Percentiles rank a stretch among this genome's conserved stretches.
Conservation (phyloP, 75 land plant species). For the Chamaecyparis obtusa region DNA sequence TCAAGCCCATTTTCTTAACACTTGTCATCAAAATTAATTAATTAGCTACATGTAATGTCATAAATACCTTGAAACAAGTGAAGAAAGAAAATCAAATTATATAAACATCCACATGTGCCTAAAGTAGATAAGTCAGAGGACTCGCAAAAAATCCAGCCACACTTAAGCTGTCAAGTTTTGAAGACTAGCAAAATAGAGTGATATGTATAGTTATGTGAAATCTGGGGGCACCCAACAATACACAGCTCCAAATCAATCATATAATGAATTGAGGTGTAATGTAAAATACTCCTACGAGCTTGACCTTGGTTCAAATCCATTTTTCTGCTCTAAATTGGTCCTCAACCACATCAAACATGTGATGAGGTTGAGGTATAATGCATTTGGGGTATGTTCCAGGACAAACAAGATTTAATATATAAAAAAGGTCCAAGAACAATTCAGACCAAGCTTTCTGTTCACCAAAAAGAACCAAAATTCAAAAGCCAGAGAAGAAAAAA, state of each 20-base stretch:
- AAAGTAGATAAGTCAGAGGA: not conserved
- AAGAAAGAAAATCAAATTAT: too few species aligned
- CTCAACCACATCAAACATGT: not conserved
- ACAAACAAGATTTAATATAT: not conserved
- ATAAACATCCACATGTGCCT: not conserved
- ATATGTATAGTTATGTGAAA: too few species aligned
- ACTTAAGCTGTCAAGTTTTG: not conserved
- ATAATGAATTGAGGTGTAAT: not conserved
- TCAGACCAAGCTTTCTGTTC: not conserved
- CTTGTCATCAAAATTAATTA: not conserved
- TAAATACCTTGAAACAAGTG: not conserved
- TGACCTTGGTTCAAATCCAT: not conserved
- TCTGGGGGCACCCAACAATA: not conserved
- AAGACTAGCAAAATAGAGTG: not conserved
- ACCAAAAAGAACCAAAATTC: not conserved
- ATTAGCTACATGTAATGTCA: not conserved
- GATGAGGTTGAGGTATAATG: not conserved
- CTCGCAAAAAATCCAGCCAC: too few species aligned
- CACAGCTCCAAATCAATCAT: not conserved
- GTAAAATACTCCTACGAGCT: not conserved
- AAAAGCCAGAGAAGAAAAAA: not conserved
- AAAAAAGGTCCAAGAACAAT: not conserved
- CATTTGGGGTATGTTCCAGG: not conserved
- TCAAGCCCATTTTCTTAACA: not conserved
- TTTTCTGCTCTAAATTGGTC: not conserved